These are phyloP conservation scores for Paramecium primaurelia DNA, from an alignment of 73 alveolate species.

Conservation along the genomic window DNA sequence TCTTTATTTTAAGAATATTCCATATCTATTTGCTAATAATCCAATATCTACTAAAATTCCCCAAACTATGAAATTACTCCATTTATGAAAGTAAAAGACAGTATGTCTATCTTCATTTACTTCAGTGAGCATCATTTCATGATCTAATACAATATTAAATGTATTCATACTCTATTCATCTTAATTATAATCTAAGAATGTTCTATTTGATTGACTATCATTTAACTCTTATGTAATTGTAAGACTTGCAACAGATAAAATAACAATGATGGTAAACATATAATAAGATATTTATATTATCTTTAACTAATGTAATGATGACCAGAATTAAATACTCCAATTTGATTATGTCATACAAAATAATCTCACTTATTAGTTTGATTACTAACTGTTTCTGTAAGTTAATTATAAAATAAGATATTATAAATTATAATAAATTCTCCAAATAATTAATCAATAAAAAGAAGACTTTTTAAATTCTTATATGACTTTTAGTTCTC, in stretches of 20 bases:
- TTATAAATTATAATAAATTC: not conserved
- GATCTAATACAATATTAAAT: not conserved
- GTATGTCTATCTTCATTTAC: not conserved
- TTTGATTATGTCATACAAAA: not conserved
- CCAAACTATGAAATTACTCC: conserved; percentile 3
- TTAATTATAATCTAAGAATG: not conserved
- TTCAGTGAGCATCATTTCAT: not conserved
- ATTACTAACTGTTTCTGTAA: not conserved
- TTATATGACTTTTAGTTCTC: not conserved
- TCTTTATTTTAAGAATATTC: not conserved
- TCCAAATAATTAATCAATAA: not conserved
- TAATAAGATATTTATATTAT: not conserved
- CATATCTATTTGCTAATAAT: not conserved
- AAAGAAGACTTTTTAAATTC: not conserved
- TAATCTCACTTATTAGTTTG: not conserved
- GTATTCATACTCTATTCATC: not conserved
- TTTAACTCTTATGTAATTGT: not conserved
- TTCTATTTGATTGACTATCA: not conserved
- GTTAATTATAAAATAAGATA: not conserved
- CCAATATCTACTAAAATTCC: not conserved
- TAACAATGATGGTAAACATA: not conserved
- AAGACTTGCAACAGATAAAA: not conserved
- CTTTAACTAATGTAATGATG: not conserved
- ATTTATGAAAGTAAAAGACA: not conserved
- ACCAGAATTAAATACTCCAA: not conserved